Base-by-base conservation (phyloP, 2,329 filamentous ascomycete genomes). In the Mollisiaceae sp. region DNA sequence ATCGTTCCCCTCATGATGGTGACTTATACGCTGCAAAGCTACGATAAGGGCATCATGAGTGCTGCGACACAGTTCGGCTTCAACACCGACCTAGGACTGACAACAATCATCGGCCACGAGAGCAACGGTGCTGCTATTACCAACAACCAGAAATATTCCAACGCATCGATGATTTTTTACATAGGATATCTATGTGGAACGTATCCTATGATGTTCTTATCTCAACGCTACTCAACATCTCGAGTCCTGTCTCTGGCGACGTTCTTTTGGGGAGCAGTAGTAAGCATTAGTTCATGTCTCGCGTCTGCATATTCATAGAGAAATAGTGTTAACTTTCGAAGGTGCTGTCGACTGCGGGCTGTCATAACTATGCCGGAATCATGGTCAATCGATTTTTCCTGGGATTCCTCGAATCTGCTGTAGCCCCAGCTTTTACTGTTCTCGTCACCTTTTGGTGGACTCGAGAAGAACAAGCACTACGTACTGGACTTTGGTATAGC, bases 401-500 rank as follows among this genome's bases (percentile, higher is more conserved):
- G 9, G 78, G 77, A 9, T 66, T 77, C 5, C 70, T 78, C 18
- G 78, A 79, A 56, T 73, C 73, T 5, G 76, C 72, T 14, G 73
- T 77, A 8, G 77, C 72, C 36, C 77, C 75, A 27, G 75, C 74
- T 12, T 79, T 77, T 64, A 77, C 77, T 70, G 69, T 77, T 2
- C 75, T 78, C 6, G 73, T 75, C 14, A 76, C 74, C 2, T 71
- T 77, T 32, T 78, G 76, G 77, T 78, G 77, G 64, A 77, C 76
- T 5, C 72, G 77, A 43, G 69, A 72, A 20, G 77, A 78, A 47
- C 77, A 78, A 57, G 76, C 75, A 3, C 70, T 73, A 12, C 72
- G 77, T 3, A 77, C 74, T 8, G 74, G 75, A 24, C 71, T 74
- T 63, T 78, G 76, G 77, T 76, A 76, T 45, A 76, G 75, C 3